phyloP scores from a whole-genome alignment of 1,284 basidiomycete genomes.

The Pholiota adiposa region DNA sequence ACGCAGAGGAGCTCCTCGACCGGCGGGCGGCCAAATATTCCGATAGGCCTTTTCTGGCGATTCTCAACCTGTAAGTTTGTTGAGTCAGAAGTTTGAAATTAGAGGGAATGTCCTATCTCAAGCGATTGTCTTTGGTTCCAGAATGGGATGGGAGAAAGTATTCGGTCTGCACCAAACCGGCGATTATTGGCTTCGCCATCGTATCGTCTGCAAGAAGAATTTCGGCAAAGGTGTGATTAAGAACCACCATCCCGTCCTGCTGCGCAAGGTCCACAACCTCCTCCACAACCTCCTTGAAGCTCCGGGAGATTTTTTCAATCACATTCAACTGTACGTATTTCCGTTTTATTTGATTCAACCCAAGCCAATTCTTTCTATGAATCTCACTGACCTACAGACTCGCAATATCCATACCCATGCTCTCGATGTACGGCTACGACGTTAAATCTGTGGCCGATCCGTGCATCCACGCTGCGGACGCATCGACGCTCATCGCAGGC shows the following conservation, averaged over 20 bases:
- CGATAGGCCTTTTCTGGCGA: slow-evolving; percentile 36
- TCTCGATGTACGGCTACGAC: slow-evolving; percentile 35
- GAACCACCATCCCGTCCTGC: slow-evolving; percentile 18
- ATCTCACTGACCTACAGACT: background rate
- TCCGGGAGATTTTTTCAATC: slow-evolving; percentile 27
- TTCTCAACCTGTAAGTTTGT: slow-evolving; percentile 27
- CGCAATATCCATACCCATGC: slow-evolving; percentile 27
- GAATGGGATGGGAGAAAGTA: background rate
- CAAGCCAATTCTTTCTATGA: too few species aligned
- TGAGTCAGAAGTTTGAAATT: too few species aligned
- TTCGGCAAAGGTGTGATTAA: background rate
- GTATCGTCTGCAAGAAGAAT: background rate
- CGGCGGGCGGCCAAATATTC: slow-evolving; percentile 46
- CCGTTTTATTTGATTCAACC: background rate
- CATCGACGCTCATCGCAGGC: slow-evolving; percentile 17
- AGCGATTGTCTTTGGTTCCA: too few species aligned
- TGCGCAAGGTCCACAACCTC: slow-evolving; percentile 26
- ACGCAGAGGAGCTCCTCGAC: slow-evolving; percentile 44
- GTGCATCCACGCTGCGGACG: slow-evolving; percentile 28
- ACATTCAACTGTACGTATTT: slow-evolving; percentile 30
- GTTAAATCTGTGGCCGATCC: slow-evolving; percentile 31
- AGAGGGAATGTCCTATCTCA: too few species aligned
- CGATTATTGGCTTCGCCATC: background rate
- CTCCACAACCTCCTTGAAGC: slow-evolving; percentile 24
- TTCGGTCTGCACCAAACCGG: background rate